Base-by-base conservation (phyloP, 2,329 filamentous ascomycete genomes). In the Calonectria leucothoes region DNA sequence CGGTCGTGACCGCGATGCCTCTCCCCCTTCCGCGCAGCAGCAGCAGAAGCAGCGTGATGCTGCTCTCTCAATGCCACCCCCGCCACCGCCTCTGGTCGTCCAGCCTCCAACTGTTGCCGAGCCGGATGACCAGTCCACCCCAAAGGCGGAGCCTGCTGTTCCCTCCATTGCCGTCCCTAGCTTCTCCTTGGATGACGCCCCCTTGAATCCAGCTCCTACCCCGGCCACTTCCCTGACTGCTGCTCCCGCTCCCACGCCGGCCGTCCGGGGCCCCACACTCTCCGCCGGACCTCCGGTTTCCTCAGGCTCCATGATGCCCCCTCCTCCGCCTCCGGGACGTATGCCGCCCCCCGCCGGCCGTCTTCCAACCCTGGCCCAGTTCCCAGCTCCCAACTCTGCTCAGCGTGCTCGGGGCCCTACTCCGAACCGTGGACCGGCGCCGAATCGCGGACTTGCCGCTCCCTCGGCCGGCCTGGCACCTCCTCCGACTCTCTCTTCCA, bases 401-500 rank as follows among this genome's bases (percentile, higher is more conserved):
- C 89, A 91, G 78, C 85, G 89, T 66, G 87, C 89, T 76, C 80
- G 81, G 72, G 82, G 83, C 52, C 85, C 87, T 69, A 73, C 83
- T 73, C 86, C 86, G 45, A 84, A 87, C 81, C 86, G 87, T 78
- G 81, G 81, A 45, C 80, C 78, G 6, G 35, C 83, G 73, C 86
- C 86, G 48, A 84, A 87, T 80, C 86, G 87, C 77, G 81, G 81
- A 48, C 80, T 78, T 76, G 76, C 84, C 75, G 12, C 80, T 74
- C 57, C 82, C 72, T 71, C 75, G 65, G 70, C 78, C 52, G 33
- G 89, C 85, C 88, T 92, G 59, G 87, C 88, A 0, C 91, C 89
- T 0, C 91, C 91, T 0, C 89, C 91, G 0, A 88, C 89, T 17
- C 89, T 89, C 81, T 85, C 83, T 37, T 82, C 85, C 51, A 88